Conservation (phyloP, 2,329 filamentous ascomycete species). For the Cladosporium colombiae region DNA sequence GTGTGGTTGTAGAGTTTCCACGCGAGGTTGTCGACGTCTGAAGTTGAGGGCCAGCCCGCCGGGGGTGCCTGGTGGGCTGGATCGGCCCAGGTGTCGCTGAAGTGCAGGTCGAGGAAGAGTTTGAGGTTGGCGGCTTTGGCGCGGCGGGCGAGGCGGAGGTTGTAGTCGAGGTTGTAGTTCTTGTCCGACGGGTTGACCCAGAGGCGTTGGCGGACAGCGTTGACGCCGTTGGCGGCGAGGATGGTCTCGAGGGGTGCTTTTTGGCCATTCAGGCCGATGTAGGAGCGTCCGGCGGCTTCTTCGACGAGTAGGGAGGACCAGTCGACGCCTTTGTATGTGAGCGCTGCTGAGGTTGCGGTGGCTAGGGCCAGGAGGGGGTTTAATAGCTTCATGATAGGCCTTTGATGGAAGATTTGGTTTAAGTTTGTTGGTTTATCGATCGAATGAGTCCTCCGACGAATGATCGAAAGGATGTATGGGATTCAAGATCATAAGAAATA, state of each 20-base stretch:
- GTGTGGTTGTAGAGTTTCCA: conserved; percentile 37
- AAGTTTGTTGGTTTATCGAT: background rate
- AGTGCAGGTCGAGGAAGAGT: conserved; percentile 41
- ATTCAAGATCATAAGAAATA: background rate
- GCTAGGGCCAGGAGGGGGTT: conserved; percentile 15
- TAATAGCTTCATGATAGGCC: background rate
- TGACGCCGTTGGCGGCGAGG: conserved; percentile 29
- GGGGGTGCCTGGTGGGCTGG: conserved; percentile 37
- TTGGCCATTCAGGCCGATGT: conserved; percentile 35
- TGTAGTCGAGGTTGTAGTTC: conserved; percentile 37
- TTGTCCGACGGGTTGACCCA: conserved; percentile 36
- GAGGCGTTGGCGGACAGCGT: conserved; percentile 32
- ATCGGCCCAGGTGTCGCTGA: conserved; percentile 40
- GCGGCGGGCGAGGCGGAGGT: conserved; percentile 37
- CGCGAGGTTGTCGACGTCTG: conserved; percentile 36
- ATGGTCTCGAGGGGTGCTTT: conserved; percentile 34
- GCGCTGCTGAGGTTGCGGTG: conserved; percentile 20
- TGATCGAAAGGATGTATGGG: background rate
- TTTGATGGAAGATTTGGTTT: background rate
- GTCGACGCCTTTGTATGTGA: conserved; percentile 41
- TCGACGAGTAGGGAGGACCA: conserved; percentile 39
- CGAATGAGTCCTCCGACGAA: background rate
- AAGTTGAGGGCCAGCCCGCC: conserved; percentile 30
- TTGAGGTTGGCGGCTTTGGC: conserved; percentile 34
- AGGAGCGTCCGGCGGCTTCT: conserved; percentile 38